These are phyloP conservation scores for Juglanconis juglandina DNA, from an alignment of 2,329 filamentous ascomycete species.

Conservation along the genomic window DNA sequence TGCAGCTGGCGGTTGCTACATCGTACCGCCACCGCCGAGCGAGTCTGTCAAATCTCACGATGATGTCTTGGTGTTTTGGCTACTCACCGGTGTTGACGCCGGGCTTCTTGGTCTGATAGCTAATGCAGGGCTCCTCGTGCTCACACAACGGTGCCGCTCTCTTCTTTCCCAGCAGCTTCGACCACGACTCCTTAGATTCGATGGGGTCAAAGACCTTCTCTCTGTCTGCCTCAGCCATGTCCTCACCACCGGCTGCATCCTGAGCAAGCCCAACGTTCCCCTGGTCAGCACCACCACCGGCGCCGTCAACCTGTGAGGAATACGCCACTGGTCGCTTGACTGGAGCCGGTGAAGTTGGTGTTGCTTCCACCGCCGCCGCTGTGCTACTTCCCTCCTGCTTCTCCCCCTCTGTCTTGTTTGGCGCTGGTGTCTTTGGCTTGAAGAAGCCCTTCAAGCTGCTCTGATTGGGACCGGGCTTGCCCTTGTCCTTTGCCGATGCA, in stretches of 20 bases:
- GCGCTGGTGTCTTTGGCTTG: slow-evolving; percentile 48
- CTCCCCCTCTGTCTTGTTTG: background rate
- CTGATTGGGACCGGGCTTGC: slow-evolving; percentile 32
- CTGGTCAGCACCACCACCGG: background rate
- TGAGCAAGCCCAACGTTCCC: background rate
- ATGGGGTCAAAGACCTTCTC: slow-evolving; percentile 63
- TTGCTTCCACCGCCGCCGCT: background rate
- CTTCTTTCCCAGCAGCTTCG: slow-evolving; percentile 74
- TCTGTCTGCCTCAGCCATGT: slow-evolving; percentile 3
- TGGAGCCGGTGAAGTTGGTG: background rate
- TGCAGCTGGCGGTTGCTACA: background rate
- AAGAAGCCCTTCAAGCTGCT: slow-evolving; percentile 77
- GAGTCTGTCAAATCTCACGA: background rate
- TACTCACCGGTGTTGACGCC: slow-evolving; percentile 72
- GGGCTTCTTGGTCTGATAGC: slow-evolving; percentile 79
- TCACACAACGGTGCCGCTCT: slow-evolving; percentile 71
- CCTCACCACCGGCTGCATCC: background rate
- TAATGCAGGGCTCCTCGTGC: slow-evolving; percentile 83
- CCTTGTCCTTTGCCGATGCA: slow-evolving; percentile 8
- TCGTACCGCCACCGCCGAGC: background rate
- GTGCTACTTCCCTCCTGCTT: background rate
- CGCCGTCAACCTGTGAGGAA: background rate
- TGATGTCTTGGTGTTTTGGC: background rate
- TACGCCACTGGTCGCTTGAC: background rate
- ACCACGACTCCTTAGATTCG: slow-evolving; percentile 77